Base-by-base conservation (phyloP, 2,329 filamentous ascomycete species). In the Sordariomycetes sp. region DNA sequence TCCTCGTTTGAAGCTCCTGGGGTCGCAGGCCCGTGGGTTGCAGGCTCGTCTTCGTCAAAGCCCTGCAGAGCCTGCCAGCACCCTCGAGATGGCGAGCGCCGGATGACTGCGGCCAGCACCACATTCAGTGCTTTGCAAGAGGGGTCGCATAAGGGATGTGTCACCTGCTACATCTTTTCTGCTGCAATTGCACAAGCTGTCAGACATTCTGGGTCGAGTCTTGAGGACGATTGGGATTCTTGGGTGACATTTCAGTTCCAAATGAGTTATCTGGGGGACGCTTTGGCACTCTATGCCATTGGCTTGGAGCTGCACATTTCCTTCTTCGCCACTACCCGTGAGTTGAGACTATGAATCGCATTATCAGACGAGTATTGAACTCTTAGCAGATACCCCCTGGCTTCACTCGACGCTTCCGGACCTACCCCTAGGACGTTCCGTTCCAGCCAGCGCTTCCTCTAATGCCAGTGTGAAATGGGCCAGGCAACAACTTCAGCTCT, bases 201-300 rank as follows among this genome's bases (percentile, higher is more conserved):
- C 6, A n/a, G n/a, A n/a, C n/a, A n/a, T n/a, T n/a, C n/a, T n/a
- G n/a, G n/a, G n/a, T n/a, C n/a, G n/a, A n/a, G n/a, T n/a, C n/a
- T n/a, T n/a, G n/a, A n/a, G n/a, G n/a, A n/a, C n/a, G n/a, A n/a
- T n/a, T 11, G 15, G 6, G 17, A 20, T 6, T 14, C 25, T 12
- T 11, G 28, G 16, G 28, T 30, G 10, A 30, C 6, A 11, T 30
- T 30, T n/a, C 15, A 30, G 28, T 30, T 30, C 20, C 28, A 30
- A 15, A 30, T 30, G 28, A 30, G 28, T 17, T 20, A 30, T 30
- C 20, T 30, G 8, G 28, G 28, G 6, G 28, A 30, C 28, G 12
- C 15, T n/a, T 17, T 30, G 28, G 15, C 7, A 8, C 9, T 30
- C 5, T 8, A 8, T 17, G 15, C 20, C 15, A 10, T 17, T n/a